Evolutionary conservation across 352 stramenopile species (phyloP).

Genomic region (Globisporangium polare): DNA sequence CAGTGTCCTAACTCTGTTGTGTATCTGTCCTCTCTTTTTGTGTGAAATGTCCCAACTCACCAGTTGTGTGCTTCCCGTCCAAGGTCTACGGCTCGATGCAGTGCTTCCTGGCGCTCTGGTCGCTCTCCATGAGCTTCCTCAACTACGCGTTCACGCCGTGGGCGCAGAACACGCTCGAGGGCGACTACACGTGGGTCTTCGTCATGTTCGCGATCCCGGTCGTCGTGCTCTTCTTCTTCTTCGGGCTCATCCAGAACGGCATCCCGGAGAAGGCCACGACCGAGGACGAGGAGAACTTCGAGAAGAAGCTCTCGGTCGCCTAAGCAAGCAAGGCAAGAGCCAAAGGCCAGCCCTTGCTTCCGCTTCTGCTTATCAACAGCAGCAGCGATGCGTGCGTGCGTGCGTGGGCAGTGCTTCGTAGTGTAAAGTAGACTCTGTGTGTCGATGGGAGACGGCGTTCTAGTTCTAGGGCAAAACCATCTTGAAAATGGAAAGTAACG

Average conservation of each 20-base stretch:
- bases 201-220: conserved; percentile 31
- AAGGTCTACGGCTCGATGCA: conserved; percentile 37
- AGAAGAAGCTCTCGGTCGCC: conserved; percentile 17
- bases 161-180: conserved; percentile 26
- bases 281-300: conserved; percentile 4
- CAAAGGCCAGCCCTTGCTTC: background rate
- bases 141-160: conserved; percentile 38
- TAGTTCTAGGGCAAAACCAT: background rate
- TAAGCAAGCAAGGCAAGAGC: conserved; percentile 5
- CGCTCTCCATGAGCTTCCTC: conserved; percentile 30
- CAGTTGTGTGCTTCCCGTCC: conserved; percentile 28
- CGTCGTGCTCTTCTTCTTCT: conserved; percentile 25
- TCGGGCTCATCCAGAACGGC: conserved; percentile 20
- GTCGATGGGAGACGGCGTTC: background rate
- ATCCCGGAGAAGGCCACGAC: background rate
- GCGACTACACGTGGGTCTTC: conserved; percentile 29
- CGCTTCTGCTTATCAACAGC: background rate
- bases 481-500: too few relatives aligned
- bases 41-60: conserved; percentile 11
- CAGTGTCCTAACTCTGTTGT: too few relatives aligned
- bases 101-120: conserved; percentile 26
- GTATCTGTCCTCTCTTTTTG: too few relatives aligned
- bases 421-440: conserved; percentile 1
- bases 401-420: background rate
- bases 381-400: too few relatives aligned